Evolutionary conservation across 2,329 filamentous ascomycete species (phyloP).

Genomic region (Metarhizium sp.): DNA sequence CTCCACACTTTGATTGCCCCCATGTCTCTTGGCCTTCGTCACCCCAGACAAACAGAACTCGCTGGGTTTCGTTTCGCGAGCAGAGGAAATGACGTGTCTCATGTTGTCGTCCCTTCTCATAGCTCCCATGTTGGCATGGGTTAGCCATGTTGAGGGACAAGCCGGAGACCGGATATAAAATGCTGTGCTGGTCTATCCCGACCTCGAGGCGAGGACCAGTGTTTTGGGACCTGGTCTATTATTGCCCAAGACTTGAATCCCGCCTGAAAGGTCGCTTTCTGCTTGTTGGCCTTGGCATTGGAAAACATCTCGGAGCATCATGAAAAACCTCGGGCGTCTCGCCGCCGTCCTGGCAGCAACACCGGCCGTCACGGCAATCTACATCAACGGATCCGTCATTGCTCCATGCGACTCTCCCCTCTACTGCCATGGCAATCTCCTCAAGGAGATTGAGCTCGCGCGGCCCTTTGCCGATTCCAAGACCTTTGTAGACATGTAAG

Average conservation of each 20-base stretch:
- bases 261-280: not conserved
- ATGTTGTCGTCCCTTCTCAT: not conserved
- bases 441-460: conserved; percentile 53
- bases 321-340: conserved; percentile 16
- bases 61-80: not conserved
- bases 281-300: not conserved
- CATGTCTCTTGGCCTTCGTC: not conserved
- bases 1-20: not conserved
- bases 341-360: conserved; percentile 18
- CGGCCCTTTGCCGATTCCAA: conserved; percentile 58
- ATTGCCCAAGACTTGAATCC: not conserved
- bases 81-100: not conserved
- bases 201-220: too few species aligned
- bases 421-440: conserved; percentile 57
- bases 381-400: conserved; percentile 48
- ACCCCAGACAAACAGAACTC: not conserved
- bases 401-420: conserved; percentile 59
- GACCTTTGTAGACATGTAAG: conserved; percentile 61
- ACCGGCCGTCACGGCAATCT: conserved; percentile 34
- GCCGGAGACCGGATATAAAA: not conserved
- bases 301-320: conserved; percentile 3
- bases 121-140: too few species aligned
- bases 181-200: not conserved
- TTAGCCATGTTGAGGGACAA: too few species aligned
- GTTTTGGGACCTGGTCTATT: too few species aligned